Percentiles rank a stretch among this genome's conserved stretches.
phyloP scores from a whole-genome alignment of 2,329 filamentous ascomycete species.

The Geoglossum cookeanum region DNA sequence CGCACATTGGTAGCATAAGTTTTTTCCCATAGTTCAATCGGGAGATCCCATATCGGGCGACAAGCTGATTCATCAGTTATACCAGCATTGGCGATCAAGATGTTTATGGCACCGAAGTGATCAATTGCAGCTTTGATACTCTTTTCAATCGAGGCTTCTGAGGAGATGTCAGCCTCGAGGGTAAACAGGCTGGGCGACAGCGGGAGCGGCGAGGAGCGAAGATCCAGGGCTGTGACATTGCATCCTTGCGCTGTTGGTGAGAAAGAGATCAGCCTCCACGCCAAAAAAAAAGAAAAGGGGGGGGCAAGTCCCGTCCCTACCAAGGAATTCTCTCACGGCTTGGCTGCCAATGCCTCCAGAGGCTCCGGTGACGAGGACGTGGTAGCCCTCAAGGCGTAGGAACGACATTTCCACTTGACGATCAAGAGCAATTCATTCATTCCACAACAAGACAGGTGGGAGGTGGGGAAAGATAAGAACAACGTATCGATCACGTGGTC shows the following conservation, averaged over 20 bases:
- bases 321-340: constrained; percentile 32
- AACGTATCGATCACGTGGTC: no score
- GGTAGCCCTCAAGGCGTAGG: constrained; percentile 27
- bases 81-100: constrained; percentile 33
- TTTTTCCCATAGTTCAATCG: constrained; percentile 31
- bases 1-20: constrained; percentile 30
- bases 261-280: background rate
- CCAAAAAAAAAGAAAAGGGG: background rate
- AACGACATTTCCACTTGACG: constrained; percentile 20
- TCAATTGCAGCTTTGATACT: constrained; percentile 23
- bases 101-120: constrained; percentile 31
- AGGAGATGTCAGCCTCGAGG: constrained; percentile 28
- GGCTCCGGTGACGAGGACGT: constrained; percentile 36
- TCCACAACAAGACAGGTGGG: no score
- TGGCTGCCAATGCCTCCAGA: constrained; percentile 31
- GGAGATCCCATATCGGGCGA: constrained; percentile 33
- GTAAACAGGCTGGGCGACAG: constrained; percentile 16
- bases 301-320: constrained; percentile 17
- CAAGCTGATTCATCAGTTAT: constrained; percentile 30
- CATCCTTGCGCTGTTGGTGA: constrained; percentile 28
- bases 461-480: no score
- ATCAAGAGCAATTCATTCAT: no score
- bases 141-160: constrained; percentile 26
- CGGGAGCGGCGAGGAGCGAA: constrained; percentile 17
- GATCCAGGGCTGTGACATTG: constrained; percentile 34